Percentiles rank a stretch among this genome's conserved stretches.
phyloP scores from a whole-genome alignment of 1,139 yeast genomes.

The Citeromyces hawaiiensis region DNA sequence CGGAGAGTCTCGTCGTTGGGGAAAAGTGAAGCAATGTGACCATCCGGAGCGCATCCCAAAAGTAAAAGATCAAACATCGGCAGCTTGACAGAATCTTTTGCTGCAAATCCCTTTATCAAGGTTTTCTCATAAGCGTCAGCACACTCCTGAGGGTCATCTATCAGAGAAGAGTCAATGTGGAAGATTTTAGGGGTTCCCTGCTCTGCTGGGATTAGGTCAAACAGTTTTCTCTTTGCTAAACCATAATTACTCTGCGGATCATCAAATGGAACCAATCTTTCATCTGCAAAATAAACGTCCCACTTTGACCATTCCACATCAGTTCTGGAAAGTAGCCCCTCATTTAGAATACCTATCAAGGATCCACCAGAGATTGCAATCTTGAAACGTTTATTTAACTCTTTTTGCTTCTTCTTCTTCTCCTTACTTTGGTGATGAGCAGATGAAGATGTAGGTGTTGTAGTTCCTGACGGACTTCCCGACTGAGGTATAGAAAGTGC shows the following conservation, averaged over 20 bases:
- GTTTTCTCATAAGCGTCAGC: constrained; percentile 87
- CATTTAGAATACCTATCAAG: constrained; percentile 68
- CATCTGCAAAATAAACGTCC: constrained; percentile 97
- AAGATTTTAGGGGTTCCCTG: constrained; percentile 54
- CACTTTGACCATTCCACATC: constrained; percentile 82
- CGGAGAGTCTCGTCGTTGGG: constrained; percentile 85
- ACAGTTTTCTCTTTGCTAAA: constrained; percentile 66
- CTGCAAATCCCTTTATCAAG: constrained; percentile 84
- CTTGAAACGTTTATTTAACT: constrained; percentile 57
- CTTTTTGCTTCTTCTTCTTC: constrained; percentile 25
- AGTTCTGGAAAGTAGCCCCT: constrained; percentile 62
- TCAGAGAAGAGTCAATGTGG: constrained; percentile 68
- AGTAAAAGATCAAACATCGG: constrained; percentile 88
- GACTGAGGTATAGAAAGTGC: constrained; percentile 6
- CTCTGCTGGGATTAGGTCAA: constrained; percentile 47
- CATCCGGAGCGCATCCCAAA: constrained; percentile 97
- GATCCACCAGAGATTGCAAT: constrained; percentile 93
- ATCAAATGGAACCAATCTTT: constrained; percentile 82
- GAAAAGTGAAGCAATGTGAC: constrained; percentile 91
- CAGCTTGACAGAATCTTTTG: constrained; percentile 85
- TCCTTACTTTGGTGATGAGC: not conserved
- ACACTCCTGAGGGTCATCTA: constrained; percentile 83
- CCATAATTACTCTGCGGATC: constrained; percentile 85
- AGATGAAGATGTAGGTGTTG: too few species aligned
- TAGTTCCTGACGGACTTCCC: constrained; percentile 4